These are phyloP conservation scores for Cercospora sp. DNA, from an alignment of 2,329 filamentous ascomycete species.

Conservation along the genomic window DNA sequence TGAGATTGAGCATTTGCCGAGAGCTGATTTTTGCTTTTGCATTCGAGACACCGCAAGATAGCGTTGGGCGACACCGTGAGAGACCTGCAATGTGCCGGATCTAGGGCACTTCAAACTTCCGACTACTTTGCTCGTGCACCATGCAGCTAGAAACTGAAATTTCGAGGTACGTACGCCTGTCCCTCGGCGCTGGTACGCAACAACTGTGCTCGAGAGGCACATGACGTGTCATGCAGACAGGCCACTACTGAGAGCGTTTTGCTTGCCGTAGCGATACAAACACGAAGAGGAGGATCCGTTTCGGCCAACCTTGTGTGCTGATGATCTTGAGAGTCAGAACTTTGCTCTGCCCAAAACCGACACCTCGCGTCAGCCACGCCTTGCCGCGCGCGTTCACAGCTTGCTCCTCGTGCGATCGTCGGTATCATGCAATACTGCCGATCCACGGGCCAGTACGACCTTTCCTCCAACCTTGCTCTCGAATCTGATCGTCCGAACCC, in stretches of 20 bases:
- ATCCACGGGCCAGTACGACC: slow-evolving; percentile 19
- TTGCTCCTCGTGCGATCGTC: neutral
- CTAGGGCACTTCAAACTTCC: neutral
- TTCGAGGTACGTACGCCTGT: neutral
- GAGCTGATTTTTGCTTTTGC: neutral
- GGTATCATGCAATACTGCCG: neutral
- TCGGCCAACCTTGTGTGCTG: too few species aligned
- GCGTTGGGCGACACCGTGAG: neutral
- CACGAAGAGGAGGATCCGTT: too few species aligned
- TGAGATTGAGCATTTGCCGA: neutral
- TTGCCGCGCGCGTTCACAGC: neutral
- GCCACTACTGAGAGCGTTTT: neutral
- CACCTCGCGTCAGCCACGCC: neutral
- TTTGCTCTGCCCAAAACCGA: neutral
- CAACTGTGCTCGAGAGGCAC: neutral
- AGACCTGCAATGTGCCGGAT: neutral
- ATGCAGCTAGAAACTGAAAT: neutral
- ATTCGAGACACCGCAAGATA: neutral
- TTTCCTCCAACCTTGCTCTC: slow-evolving; percentile 9
- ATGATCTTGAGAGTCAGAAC: neutral
- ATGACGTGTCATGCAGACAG: neutral
- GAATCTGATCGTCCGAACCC: slow-evolving; percentile 44
- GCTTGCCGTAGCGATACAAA: too few species aligned
- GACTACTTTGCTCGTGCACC: neutral
- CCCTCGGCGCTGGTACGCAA: neutral